Conservation (phyloP, 2,329 filamentous ascomycete genomes). For the Pseudogymnoascus sp. region DNA sequence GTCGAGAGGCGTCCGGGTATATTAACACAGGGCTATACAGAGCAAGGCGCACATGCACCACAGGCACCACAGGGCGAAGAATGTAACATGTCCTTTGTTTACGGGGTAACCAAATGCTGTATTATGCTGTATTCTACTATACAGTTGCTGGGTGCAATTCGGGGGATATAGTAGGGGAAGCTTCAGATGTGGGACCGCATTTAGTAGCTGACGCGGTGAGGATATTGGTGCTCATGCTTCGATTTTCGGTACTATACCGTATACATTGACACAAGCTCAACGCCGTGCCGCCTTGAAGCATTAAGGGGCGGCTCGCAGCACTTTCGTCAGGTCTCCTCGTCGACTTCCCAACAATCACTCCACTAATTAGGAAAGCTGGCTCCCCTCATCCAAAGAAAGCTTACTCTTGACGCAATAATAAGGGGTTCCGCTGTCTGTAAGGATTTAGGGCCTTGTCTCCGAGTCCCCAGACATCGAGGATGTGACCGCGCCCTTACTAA, state of each 20-base stretch:
- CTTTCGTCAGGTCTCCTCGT: neutral
- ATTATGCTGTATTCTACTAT: neutral
- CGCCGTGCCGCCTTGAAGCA: neutral
- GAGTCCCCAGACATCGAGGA: neutral
- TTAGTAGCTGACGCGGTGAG: neutral
- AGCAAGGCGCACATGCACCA: neutral
- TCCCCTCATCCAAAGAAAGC: neutral
- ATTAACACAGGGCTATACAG: neutral
- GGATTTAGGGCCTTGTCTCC: neutral
- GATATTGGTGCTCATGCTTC: neutral
- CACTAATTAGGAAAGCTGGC: neutral
- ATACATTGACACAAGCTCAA: neutral
- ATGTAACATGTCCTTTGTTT: slow-evolving; percentile 6
- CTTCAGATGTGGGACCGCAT: neutral
- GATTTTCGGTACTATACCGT: neutral
- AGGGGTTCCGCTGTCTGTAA: neutral
- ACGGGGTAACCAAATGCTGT: neutral
- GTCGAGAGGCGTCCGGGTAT: neutral
- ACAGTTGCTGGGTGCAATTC: neutral
- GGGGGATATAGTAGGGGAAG: neutral
- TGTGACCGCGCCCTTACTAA: neutral
- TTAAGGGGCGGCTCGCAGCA: neutral
- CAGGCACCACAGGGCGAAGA: neutral
- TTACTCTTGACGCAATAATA: neutral
- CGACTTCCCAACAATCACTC: neutral